Conservation (phyloP, 768 basidiomycete genomes). For the Cystobasidium onofrii region DNA sequence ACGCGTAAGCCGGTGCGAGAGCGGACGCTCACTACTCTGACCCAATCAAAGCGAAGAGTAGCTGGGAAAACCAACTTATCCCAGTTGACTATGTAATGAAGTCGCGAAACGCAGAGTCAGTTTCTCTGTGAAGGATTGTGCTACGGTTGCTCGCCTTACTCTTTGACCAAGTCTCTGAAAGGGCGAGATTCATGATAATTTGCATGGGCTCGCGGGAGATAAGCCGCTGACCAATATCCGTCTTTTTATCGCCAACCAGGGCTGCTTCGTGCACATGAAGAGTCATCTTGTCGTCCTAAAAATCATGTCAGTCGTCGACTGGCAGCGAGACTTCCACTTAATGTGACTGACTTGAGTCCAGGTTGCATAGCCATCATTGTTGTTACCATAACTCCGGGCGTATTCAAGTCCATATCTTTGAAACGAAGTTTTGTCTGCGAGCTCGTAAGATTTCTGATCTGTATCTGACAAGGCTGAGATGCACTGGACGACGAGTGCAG, state of each 20-base stretch:
- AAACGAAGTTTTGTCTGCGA: neutral
- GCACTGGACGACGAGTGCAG: constrained; percentile 49
- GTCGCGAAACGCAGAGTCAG: neutral
- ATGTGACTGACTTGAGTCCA: constrained; percentile 50
- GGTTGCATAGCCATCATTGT: constrained; percentile 64
- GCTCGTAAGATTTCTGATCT: neutral
- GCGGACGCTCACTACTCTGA: neutral
- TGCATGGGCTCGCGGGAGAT: constrained; percentile 69
- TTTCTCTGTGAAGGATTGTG: neutral
- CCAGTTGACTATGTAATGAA: constrained; percentile 50
- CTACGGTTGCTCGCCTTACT: neutral
- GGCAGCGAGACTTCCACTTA: too few species aligned
- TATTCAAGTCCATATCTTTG: constrained; percentile 63
- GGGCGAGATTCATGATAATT: constrained; percentile 34
- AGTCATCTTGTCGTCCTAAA: neutral
- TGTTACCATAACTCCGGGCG: constrained; percentile 49
- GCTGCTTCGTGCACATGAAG: neutral
- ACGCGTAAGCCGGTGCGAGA: neutral
- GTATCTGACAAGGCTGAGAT: neutral
- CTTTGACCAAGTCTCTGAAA: constrained; percentile 4
- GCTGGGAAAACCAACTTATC: constrained; percentile 62
- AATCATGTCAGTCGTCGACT: neutral
- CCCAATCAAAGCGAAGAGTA: constrained; percentile 66
- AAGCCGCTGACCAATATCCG: constrained; percentile 58
- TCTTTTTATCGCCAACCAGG: constrained; percentile 58